Conservation (phyloP, 2,329 filamentous ascomycete genomes). For the Nemania serpens region DNA sequence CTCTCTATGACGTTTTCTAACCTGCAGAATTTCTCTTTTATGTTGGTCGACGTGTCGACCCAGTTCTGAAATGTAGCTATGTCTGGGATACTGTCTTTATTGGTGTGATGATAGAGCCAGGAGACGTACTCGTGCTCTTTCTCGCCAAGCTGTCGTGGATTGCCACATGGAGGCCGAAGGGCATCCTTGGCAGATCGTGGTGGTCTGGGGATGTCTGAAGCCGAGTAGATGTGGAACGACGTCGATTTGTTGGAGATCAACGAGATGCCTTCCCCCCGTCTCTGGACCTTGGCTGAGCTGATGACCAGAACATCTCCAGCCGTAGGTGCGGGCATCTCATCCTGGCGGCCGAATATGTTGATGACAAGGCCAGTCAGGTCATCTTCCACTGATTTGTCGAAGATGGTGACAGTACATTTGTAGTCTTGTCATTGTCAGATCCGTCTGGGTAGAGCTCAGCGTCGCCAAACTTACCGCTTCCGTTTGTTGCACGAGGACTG, state of each 20-base stretch:
- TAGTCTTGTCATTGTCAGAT: slow-evolving; percentile 50
- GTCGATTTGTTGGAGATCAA: slow-evolving; percentile 52
- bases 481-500: slow-evolving; percentile 54
- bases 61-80: slow-evolving; percentile 49
- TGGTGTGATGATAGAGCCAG: slow-evolving; percentile 50
- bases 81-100: slow-evolving; percentile 51
- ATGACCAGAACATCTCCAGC: slow-evolving; percentile 69
- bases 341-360: slow-evolving; percentile 61
- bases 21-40: slow-evolving; percentile 63
- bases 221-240: slow-evolving; percentile 51
- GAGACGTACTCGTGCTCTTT: slow-evolving; percentile 53
- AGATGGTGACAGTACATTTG: slow-evolving; percentile 65
- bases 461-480: slow-evolving; percentile 50
- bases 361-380: slow-evolving; percentile 50
- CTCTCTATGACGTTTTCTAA: slow-evolving; percentile 64
- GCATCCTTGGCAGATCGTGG: slow-evolving; percentile 46
- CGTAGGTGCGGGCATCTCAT: slow-evolving; percentile 53
- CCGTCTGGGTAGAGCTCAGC: slow-evolving; percentile 5
- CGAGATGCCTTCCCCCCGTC: slow-evolving; percentile 42
- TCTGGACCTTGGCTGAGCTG: slow-evolving; percentile 57
- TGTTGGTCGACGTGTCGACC: slow-evolving; percentile 47
- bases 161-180: slow-evolving; percentile 29
- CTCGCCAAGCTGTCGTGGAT: slow-evolving; percentile 28
- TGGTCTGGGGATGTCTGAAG: slow-evolving; percentile 46
- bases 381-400: slow-evolving; percentile 60